A percentile compares a stretch with the other conserved stretches of the same genome.
Evolutionary conservation across 495 filamentous ascomycete species (phyloP).

Genomic region (Aspergillus sparsus): DNA sequence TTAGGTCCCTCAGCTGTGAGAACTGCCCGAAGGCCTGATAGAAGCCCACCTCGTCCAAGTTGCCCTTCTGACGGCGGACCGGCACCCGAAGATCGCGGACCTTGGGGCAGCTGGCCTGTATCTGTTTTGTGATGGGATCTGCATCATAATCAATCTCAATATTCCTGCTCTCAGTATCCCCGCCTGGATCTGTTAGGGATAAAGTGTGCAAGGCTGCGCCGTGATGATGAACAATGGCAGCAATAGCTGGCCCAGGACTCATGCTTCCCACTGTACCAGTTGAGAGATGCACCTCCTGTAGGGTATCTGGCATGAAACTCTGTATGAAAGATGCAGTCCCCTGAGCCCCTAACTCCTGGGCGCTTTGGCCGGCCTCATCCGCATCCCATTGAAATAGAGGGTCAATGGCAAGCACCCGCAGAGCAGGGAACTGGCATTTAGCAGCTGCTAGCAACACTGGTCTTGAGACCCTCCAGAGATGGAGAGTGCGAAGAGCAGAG

Average conservation of each 20-base stretch:
- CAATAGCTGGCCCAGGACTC: background rate
- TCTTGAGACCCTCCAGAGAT: constrained; percentile 1
- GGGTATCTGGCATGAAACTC: background rate
- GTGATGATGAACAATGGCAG: background rate
- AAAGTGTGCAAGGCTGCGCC: background rate
- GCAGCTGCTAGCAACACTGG: background rate
- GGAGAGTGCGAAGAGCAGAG: background rate
- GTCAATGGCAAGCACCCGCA: background rate
- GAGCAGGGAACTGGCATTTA: background rate
- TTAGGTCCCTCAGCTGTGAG: background rate
- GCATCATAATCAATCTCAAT: no score
- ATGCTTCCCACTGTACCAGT: background rate
- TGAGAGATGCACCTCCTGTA: background rate
- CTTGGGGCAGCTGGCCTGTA: background rate
- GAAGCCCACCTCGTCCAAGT: background rate
- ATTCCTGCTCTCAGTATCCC: background rate
- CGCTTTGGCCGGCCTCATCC: background rate
- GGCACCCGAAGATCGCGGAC: background rate
- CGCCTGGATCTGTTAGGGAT: background rate
- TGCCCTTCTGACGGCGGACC: background rate
- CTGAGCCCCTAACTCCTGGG: background rate
- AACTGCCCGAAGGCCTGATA: background rate
- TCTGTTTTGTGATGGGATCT: no score
- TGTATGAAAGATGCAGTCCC: background rate
- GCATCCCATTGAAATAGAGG: background rate